Evolutionary conservation across 305 asterid genomes (phyloP).

Genomic region (Rubia balearica): DNA sequence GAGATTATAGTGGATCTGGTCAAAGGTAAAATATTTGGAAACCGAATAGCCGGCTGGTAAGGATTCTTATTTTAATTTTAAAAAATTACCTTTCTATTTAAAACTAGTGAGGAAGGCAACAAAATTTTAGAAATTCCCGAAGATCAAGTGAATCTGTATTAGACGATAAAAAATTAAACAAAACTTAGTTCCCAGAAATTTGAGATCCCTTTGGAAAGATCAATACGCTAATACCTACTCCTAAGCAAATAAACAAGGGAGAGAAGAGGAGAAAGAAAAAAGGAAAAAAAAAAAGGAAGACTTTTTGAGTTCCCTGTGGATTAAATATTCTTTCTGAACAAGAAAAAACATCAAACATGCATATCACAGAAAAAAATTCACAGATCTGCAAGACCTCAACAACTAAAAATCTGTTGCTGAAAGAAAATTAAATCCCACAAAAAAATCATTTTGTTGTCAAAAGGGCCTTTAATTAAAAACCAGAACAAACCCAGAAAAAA

Average conservation of each 20-base stretch:
- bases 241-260: neutral
- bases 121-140: constrained; percentile 13
- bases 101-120: constrained; percentile 35
- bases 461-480: neutral
- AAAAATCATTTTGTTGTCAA: neutral
- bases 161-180: constrained; percentile 5
- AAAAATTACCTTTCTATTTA: neutral
- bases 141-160: constrained; percentile 14
- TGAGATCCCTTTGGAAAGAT: constrained; percentile 10
- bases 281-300: neutral
- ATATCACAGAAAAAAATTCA: neutral
- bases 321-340: neutral
- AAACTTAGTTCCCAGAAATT: neutral
- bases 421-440: neutral
- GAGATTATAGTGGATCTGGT: constrained; percentile 36
- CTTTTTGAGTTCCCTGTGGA: neutral
- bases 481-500: neutral
- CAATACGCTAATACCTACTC: neutral
- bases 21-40: constrained; percentile 23
- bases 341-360: neutral
- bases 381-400: constrained; percentile 2
- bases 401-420: too few species aligned
- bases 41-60: constrained; percentile 26
- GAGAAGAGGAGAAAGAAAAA: neutral
- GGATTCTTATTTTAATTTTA: constrained; percentile 9